Conservation (phyloP, 306 rosid species). For the barrel medic (Medicago truncatula) region MtrunA17r5.0-ANR NC_053045.1:10782001-10782500, state of each 20-base stretch:
- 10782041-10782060: neutral
- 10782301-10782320: constrained; percentile 41
- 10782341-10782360: constrained; percentile 40
- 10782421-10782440: constrained; percentile 40
- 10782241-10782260: constrained; percentile 50
- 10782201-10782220: constrained; percentile 9
- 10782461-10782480: constrained; percentile 46
- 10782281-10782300: constrained; percentile 43
- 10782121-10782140: neutral
- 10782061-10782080: neutral
- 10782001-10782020: constrained; percentile 7
- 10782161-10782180: constrained; percentile 20
- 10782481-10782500: constrained; percentile 43
- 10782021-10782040: neutral
- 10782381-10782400: constrained; percentile 41
- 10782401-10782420: constrained; percentile 27
- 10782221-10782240: constrained; percentile 30
- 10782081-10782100: neutral
- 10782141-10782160: constrained; percentile 9
- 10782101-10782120: neutral
- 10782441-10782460: constrained; percentile 45
- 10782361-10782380: constrained; percentile 31
- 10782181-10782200: constrained; percentile 16
- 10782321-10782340: constrained; percentile 39
- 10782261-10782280: constrained; percentile 57